These are phyloP conservation scores for Phallus indusiatus DNA, from an alignment of 768 basidiomycete species.

Conservation along the genomic window DNA sequence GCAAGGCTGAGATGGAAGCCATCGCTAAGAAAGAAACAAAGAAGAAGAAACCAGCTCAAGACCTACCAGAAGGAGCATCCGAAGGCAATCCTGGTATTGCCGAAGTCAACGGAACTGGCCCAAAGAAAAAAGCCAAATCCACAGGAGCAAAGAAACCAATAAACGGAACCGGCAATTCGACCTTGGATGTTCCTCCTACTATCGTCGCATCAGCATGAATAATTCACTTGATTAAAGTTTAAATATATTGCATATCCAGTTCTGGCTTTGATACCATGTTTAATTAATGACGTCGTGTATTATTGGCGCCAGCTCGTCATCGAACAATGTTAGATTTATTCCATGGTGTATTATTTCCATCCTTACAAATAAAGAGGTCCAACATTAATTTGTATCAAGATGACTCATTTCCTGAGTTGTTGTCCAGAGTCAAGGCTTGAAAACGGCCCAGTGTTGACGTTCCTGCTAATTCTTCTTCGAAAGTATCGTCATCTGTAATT, in stretches of 20 bases:
- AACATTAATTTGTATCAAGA: too few relatives aligned
- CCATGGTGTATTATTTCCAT: too few relatives aligned
- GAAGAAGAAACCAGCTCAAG: constrained; percentile 7
- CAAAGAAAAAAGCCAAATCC: constrained; percentile 4
- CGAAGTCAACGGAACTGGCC: constrained; percentile 5
- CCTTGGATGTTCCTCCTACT: constrained; percentile 2
- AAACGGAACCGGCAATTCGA: background rate
- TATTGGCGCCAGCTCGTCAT: background rate
- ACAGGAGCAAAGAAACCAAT: background rate
- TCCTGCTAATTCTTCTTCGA: background rate
- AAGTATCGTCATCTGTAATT: background rate
- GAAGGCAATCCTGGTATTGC: background rate
- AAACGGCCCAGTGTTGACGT: background rate
- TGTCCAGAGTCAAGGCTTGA: background rate
- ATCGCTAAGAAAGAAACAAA: constrained; percentile 3
- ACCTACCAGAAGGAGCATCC: background rate
- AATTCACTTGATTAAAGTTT: background rate
- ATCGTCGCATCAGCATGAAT: constrained; percentile 9
- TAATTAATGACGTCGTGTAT: background rate
- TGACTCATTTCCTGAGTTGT: background rate
- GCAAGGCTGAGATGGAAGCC: background rate
- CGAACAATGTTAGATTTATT: background rate
- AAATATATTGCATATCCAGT: background rate
- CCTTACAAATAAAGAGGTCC: too few relatives aligned
- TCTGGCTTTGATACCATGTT: background rate